These are phyloP conservation scores for Isabelozyma pseudorhagii DNA, from an alignment of 805 yeast species.

Conservation along the genomic window DNA sequence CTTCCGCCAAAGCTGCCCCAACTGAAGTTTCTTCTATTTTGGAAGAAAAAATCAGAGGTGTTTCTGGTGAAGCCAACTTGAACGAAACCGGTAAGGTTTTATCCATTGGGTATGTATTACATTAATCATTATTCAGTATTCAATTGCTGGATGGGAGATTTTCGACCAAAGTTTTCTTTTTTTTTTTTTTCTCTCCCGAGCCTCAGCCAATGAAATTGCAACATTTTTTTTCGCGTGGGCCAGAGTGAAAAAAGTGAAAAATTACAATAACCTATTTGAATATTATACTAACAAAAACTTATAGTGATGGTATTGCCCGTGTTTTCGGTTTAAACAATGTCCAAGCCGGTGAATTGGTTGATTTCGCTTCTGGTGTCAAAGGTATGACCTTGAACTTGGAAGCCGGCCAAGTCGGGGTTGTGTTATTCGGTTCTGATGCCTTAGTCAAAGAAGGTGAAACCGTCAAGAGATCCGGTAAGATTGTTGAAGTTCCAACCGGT, in stretches of 20 bases:
- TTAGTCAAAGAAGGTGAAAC: constrained; percentile 98
- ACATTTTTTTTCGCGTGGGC: constrained; percentile 4
- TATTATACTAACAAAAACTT: constrained; percentile 33
- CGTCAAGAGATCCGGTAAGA: constrained; percentile 99
- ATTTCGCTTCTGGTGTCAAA: constrained; percentile 98
- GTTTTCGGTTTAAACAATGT: constrained; percentile 99
- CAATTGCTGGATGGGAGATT: neutral
- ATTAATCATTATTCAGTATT: neutral
- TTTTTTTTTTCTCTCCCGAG: neutral
- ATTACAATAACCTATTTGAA: neutral
- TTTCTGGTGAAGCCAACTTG: constrained; percentile 93
- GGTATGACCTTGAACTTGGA: constrained; percentile 99
- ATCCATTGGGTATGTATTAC: constrained; percentile 80
- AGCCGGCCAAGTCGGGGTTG: constrained; percentile 99
- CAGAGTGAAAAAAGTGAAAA: constrained; percentile 2
- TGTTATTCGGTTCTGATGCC: constrained; percentile 98
- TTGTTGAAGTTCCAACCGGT: constrained; percentile 99
- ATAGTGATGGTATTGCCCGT: constrained; percentile 99
- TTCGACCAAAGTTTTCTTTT: neutral
- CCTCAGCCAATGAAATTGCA: constrained; percentile 1
- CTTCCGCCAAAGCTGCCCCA: constrained; percentile 97
- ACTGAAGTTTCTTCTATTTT: constrained; percentile 98
- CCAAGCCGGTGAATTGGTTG: constrained; percentile 99
- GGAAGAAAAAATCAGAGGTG: constrained; percentile 99
- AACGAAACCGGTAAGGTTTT: constrained; percentile 99